Base-by-base conservation (phyloP, 164 flowering plant species). In the Amborella trichopoda region DNA sequence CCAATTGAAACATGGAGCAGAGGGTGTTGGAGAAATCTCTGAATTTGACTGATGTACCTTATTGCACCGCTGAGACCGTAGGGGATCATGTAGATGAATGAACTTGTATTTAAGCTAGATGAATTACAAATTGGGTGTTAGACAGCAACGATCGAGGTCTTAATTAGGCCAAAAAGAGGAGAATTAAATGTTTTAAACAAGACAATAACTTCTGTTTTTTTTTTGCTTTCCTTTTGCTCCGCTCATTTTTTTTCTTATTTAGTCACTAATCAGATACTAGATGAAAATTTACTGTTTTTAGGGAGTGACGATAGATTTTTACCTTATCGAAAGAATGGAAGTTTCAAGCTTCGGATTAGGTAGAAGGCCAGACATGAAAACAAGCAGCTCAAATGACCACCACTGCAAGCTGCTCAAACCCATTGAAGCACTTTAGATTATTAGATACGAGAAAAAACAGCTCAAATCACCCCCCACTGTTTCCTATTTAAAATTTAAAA, bases 321-420 rank as follows among this genome's bases (percentile, higher is more conserved):
- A 77, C 84, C 83, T 69, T 49, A 78, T 64, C 2, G 90, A 74
- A 40, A 81, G 23, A n/a, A 80, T 81, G 3, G 87, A 80, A 34
- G 75, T 73, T 64, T 80, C 78, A 13, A 80, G 64, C 58, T 67
- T 58, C 34, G 87, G 83, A 52, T 79, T 76, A 27, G 80, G 76
- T 4, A 79, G 75, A 58, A 73, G 74, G 18, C 82, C 86, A 11
- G 86, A 69, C 23, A 78, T 52, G 2, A 78, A 69, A 48, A 74
- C 80, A 12, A 79, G 62, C 71, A 79, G 55, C 56, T 80, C 83
- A 37, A 74, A 80, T n/a, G 81, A 56, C 83, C 83, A 80, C 37
- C 55, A 74, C 40, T 77, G 81, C 9, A 80, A 63, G 61, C 83
- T 77, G 68, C 57, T 48, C 17, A 23, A 40, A 49, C 19, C 19